Evolutionary conservation across 2,329 filamentous ascomycete species (phyloP), one percentile per base, ranked within the genome.

Genomic region (Clonostachys chloroleuca): DNA sequence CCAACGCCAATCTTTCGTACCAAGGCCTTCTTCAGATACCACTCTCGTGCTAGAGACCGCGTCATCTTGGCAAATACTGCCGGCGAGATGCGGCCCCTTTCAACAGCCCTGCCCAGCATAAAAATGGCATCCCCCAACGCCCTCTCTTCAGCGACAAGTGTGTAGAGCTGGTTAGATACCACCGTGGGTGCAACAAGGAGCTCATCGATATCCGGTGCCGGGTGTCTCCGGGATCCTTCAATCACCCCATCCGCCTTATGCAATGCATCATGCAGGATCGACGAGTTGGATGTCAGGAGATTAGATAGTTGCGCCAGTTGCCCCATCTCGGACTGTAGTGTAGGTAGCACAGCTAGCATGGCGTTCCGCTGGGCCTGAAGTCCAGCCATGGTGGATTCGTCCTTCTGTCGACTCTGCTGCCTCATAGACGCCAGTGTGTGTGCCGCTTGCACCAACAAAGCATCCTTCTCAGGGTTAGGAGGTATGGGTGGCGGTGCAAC

Each of bases 401-500:
- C 92, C 59, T 94, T 87, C 24, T 78, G 68, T 42, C 87, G 78
- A 46, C 83, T 85, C 43, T 79, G 78, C 51, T 84, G 81, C 14
- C 92, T 83, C 52, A 88, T 84, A 37, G 80, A 71, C 47, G 83
- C 75, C 4, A 97, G 73, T 0, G 84, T 81, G 47, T 78, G 74
- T 35, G 86, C 90, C 33, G 97, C 78, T 41, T 91, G 87, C 46
- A 80, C 78, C 4, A 96, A 77, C 14, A 97, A 80, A 17, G 87
- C 86, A 64, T 97, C 91, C 63, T 96, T 96, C 67, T 97, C 90
- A 1, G 94, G 94, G 59, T 99, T 99, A 0, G 91, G 92, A 0
- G 94, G 92, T 34, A 96, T 90, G 0, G 92, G 92, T 1, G 94
- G 92, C 1, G 90, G 82, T 6, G 86, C 77, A 8, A 83, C 62